Base-by-base conservation (phyloP, 345 rosid species). In the Garcia nutans region DNA sequence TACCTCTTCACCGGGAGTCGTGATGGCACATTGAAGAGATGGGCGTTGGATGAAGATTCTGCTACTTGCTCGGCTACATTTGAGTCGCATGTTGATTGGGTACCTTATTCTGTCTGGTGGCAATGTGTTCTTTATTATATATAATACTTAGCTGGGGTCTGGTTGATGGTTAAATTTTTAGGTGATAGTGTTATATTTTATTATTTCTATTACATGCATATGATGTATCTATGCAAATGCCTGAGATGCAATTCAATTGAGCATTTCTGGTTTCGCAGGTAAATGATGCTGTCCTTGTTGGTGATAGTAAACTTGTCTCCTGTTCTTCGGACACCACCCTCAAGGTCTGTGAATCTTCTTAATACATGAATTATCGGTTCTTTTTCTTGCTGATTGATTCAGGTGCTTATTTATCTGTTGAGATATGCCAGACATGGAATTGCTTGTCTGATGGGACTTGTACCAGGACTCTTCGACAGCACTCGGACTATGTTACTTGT, bases 51-150 rank as follows among this genome's bases (percentile, higher is more conserved):
- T 10, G 96, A 89, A 62, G 90, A 87, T 81, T 66, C 90, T 17
- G 85, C 96, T 45, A 82, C 88, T 61, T 91, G 97, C 84, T 89
- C 97, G 31, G 97, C 99, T 66, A 96, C 98, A 57, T 96, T 91
- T 83, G 99, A 96, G 83, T 96, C 99, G 22, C 99, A 96, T 85
- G 97, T 93, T 71, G 99, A 96, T 86, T 96, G 99, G 99, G 99
- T 96, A 89, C 79, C 17, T 42, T 33, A 24, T 82, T 73, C 70
- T 69, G 54, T 5, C 59, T 12, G 22, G 52, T 75, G 49, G 65
- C 17, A 68, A 63, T 72, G 54, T 71, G 24, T 65, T 81, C 59
- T 70, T 63, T n/a, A 15, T 45, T 44, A 17, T 50, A 58, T 52
- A 37, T 37, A 37, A 37, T 37, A 37, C 41, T 37, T 37, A 2